phyloP scores from a whole-genome alignment of 2,329 filamentous ascomycete species.

The Paraphaeosphaeria sporulosa region DNA sequence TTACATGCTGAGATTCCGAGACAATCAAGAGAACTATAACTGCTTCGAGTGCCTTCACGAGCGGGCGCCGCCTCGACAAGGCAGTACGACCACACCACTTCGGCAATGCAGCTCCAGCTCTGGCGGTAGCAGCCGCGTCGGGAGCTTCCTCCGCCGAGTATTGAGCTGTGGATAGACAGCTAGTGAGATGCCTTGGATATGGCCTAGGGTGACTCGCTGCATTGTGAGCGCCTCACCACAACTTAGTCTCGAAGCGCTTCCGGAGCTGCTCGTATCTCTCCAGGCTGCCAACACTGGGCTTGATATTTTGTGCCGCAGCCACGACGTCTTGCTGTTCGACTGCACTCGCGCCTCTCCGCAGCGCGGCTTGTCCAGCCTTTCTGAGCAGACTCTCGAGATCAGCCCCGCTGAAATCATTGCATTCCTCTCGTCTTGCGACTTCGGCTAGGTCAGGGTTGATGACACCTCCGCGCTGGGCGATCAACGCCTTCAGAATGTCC shows the following conservation, averaged over 20 bases:
- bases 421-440: constrained; percentile 70
- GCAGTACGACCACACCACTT: neutral
- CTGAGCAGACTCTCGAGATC: constrained; percentile 67
- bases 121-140: neutral
- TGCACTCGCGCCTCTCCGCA: constrained; percentile 54
- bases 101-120: neutral
- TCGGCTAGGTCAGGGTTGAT: constrained; percentile 64
- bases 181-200: neutral
- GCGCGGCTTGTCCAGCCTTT: constrained; percentile 65
- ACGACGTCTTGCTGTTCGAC: constrained; percentile 60
- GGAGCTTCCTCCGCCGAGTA: neutral
- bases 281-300: constrained; percentile 64
- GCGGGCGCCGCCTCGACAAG: constrained; percentile 1
- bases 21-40: constrained; percentile 17
- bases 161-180: constrained; percentile 2
- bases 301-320: constrained; percentile 51
- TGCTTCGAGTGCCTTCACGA: constrained; percentile 22
- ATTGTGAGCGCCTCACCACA: constrained; percentile 17
- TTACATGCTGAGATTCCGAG: constrained; percentile 1
- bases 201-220: neutral
- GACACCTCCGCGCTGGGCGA: constrained; percentile 57
- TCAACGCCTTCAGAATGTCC: constrained; percentile 79
- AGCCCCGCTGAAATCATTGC: constrained; percentile 78
- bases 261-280: constrained; percentile 64
- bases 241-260: constrained; percentile 53